Evolutionary conservation across 306 rosid genomes (phyloP).

Genomic region (Cicer cuneatum): DNA sequence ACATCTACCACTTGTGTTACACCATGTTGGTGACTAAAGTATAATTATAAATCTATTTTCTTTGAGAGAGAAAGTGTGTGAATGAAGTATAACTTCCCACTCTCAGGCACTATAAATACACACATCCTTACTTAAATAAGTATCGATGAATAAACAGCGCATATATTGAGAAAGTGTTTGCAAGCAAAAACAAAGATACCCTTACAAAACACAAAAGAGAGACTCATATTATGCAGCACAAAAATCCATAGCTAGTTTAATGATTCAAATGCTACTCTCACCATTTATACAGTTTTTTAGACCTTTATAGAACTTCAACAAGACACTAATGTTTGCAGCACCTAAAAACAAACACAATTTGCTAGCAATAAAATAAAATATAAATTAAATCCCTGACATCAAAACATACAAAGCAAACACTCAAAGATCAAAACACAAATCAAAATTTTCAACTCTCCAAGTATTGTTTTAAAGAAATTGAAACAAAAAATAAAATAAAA

Average conservation of each 20-base stretch:
- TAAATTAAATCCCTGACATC: background rate
- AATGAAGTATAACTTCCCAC: background rate
- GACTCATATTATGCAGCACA: slow-evolving; percentile 12
- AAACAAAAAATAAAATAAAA: background rate
- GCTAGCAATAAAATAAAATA: background rate
- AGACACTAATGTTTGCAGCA: background rate
- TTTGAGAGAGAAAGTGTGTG: background rate
- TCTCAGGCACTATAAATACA: background rate
- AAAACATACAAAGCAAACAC: slow-evolving; percentile 10
- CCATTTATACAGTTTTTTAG: background rate
- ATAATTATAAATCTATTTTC: background rate
- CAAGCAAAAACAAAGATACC: slow-evolving; percentile 23
- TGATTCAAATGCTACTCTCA: slow-evolving; percentile 21
- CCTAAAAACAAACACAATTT: slow-evolving; percentile 7
- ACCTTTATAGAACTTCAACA: slow-evolving; percentile 5
- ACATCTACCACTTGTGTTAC: too few relatives aligned
- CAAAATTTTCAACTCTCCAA: background rate
- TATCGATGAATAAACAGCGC: background rate
- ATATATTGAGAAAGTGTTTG: background rate
- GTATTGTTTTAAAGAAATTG: slow-evolving; percentile 1
- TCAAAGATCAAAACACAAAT: background rate
- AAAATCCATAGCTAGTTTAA: slow-evolving; percentile 26
- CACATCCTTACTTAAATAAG: background rate
- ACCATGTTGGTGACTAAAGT: too few relatives aligned
- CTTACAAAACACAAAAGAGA: background rate